Conservation (phyloP, 306 rosid genomes). For the Quercus dentata region DNA sequence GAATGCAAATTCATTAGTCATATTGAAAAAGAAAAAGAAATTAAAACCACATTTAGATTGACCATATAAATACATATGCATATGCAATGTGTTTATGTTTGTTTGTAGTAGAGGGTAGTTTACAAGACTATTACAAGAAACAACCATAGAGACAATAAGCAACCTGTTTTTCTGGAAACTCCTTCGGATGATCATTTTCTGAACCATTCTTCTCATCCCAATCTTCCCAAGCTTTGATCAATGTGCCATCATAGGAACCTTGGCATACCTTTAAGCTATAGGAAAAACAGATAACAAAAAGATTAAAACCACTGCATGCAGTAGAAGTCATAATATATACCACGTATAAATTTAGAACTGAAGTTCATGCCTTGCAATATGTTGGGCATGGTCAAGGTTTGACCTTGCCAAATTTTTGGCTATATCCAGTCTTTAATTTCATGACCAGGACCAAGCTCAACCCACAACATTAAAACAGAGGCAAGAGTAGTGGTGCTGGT, state of each 20-base stretch:
- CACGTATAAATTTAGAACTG: neutral
- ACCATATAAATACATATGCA: neutral
- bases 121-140: conserved; percentile 14
- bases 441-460: neutral
- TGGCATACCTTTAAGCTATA: conserved; percentile 76
- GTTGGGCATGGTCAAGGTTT: neutral
- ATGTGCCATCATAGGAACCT: conserved; percentile 63
- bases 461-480: neutral
- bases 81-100: neutral
- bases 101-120: neutral
- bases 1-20: conserved; percentile 32
- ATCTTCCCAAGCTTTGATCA: conserved; percentile 80
- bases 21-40: neutral
- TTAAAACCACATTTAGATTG: neutral
- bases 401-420: neutral
- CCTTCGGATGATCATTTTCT: conserved; percentile 86
- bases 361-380: neutral
- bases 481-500: neutral
- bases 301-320: conserved; percentile 7
- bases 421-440: neutral
- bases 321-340: conserved; percentile 4
- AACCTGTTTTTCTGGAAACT: conserved; percentile 85
- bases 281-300: conserved; percentile 20
- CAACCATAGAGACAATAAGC: conserved; percentile 12
- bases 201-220: conserved; percentile 71